Evolutionary conservation across 2,329 filamentous ascomycete genomes (phyloP), one percentile per base, ranked within the genome.

Genomic region (Juglanconis juglandina): DNA sequence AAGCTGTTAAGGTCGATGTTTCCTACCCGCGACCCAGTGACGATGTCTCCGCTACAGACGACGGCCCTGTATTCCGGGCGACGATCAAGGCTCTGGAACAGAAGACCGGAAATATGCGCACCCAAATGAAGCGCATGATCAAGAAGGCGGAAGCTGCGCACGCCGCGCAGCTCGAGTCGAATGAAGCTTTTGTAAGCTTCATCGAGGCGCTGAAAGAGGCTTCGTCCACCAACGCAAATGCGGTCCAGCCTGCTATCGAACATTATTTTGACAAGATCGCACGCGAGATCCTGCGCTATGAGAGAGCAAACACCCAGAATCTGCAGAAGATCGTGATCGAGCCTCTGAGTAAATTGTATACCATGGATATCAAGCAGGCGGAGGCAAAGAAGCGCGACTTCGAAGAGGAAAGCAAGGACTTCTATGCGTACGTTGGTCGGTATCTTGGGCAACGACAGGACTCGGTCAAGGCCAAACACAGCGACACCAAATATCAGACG

Each of bases 221-320:
- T 0, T 92, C 93, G 1, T 87, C 86, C 0, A 96, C 93, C 11
- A 98, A 98, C 71, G 90, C 92, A 53, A 96, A 96, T 69, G 95
- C 94, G 0, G 93, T 99, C n/a, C 92, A 96, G 70, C 96, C 95
- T 14, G 95, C 94, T 4, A 83, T 99, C 62, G 95, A 99, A 64
- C 93, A 99, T 73, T 99, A 99, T 72, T 99, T 98, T 69, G 93
- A 98, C 75, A 96, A 93, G 69, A 98, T 96, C 66, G 93, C 94
- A 3, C 87, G 89, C 63, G 92, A 98, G 71, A 97, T 99, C 50
- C 77, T 97, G 42, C 75, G 79, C 0, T 98, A 97, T 71, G 93
- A 99, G 75, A 87, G 87, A 63, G 86, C 90, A 65, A 98, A 97
- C 71, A 87, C 91, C 1, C 69, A 79, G 44, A 94, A 96, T 68